phyloP scores from a whole-genome alignment of 768 basidiomycete species.

The Xerocomellus intermedius region DNA sequence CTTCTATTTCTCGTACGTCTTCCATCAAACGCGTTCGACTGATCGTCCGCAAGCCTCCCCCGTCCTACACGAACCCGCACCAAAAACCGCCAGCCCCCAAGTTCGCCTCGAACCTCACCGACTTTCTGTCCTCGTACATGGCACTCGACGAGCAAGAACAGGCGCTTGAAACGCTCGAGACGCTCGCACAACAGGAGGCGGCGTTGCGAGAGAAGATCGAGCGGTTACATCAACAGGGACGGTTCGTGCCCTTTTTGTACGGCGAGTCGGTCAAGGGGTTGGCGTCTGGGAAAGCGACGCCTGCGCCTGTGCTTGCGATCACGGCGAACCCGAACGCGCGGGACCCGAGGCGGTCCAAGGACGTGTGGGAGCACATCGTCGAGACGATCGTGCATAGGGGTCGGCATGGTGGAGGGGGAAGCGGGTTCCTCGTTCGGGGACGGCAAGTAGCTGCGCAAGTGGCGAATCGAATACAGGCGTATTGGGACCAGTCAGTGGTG shows the following conservation, averaged over 20 bases:
- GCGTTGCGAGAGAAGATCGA: conserved; percentile 43
- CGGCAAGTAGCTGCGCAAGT: conserved; percentile 52
- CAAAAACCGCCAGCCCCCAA: conserved; percentile 60
- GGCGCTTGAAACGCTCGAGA: conserved; percentile 37
- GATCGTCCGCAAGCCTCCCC: conserved; percentile 64
- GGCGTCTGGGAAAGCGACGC: conserved; percentile 1
- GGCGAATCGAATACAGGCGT: conserved; percentile 61
- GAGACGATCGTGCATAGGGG: conserved; percentile 39
- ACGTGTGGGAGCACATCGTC: conserved; percentile 62
- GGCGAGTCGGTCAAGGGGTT: conserved; percentile 22
- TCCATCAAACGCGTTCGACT: conserved; percentile 61
- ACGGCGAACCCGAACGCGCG: conserved; percentile 18
- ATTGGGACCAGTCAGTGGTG: conserved; percentile 71
- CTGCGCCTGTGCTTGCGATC: conserved; percentile 4
- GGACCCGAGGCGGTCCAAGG: conserved; percentile 32
- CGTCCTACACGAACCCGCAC: conserved; percentile 58
- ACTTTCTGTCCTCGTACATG: conserved; percentile 63
- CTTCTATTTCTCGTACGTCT: conserved; percentile 13
- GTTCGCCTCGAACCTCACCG: conserved; percentile 51
- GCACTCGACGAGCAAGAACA: conserved; percentile 51
- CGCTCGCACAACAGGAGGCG: conserved; percentile 43
- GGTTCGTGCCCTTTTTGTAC: conserved; percentile 41
- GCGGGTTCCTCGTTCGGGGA: conserved; percentile 25
- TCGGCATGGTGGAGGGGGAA: conserved; percentile 11
- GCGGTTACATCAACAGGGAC: conserved; percentile 45